phyloP scores from a whole-genome alignment of 2,329 filamentous ascomycete genomes.

The Aspergillus carbonarius region DNA sequence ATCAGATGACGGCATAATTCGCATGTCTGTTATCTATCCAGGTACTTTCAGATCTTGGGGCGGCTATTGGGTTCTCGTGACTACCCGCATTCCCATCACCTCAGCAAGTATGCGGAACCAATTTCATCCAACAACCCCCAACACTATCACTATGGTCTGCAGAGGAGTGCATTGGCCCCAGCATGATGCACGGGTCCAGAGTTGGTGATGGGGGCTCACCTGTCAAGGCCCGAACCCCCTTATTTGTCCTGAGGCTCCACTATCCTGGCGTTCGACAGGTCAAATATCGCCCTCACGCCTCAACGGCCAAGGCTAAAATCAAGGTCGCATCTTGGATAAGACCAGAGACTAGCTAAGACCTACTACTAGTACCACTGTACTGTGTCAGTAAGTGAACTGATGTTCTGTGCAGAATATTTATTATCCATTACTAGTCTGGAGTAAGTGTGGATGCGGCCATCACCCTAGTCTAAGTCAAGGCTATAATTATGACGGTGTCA shows the following conservation, averaged over 20 bases:
- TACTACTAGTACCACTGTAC: background rate
- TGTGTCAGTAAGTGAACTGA: background rate
- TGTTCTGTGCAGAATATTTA: background rate
- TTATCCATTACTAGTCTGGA: background rate
- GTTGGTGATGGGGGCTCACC: background rate
- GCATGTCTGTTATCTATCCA: background rate
- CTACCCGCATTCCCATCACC: background rate
- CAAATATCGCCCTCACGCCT: background rate
- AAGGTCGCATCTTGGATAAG: background rate
- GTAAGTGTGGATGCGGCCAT: background rate
- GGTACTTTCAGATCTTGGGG: background rate
- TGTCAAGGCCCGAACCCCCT: background rate
- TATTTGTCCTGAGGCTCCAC: background rate
- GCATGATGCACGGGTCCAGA: conserved; percentile 1
- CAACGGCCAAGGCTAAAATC: background rate
- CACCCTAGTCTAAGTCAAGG: too few relatives aligned
- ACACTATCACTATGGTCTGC: background rate
- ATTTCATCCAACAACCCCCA: background rate
- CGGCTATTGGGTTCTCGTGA: background rate
- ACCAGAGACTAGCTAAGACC: background rate
- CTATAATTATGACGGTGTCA: background rate
- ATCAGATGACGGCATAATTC: background rate
- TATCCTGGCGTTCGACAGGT: conserved; percentile 5
- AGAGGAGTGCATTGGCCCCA: background rate
- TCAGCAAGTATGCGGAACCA: background rate